phyloP scores from a whole-genome alignment of 1,139 yeast species.

The Waltiozyma sp. region DNA sequence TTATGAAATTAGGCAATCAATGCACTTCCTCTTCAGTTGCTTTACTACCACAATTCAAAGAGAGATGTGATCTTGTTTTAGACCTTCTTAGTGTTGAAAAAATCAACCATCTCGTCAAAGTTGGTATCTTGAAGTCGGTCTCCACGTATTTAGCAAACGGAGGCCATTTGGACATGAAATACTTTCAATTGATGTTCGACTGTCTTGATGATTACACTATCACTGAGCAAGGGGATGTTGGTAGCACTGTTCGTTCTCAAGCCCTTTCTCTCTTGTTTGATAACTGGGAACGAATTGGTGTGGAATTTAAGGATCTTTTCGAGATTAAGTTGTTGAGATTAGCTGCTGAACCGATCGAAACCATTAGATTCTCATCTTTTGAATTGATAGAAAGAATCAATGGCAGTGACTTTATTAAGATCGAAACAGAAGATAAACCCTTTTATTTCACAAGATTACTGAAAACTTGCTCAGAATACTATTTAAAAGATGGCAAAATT shows the following conservation, averaged over 20 bases:
- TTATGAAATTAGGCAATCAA: conserved; percentile 12
- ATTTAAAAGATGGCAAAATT: conserved; percentile 10
- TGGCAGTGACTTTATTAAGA: conserved; percentile 1
- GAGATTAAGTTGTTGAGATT: conserved; percentile 38
- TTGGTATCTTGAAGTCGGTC: conserved; percentile 10
- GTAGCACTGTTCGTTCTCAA: conserved; percentile 54
- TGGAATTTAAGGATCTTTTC: conserved; percentile 14
- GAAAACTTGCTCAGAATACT: conserved; percentile 10
- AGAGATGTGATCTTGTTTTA: conserved; percentile 7
- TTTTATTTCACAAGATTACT: conserved; percentile 1
- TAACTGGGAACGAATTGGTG: conserved; percentile 25
- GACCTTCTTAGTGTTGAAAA: conserved; percentile 7
- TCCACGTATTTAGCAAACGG: conserved; percentile 5
- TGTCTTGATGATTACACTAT: conserved; percentile 54
- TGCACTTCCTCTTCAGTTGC: conserved; percentile 13
- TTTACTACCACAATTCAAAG: conserved; percentile 5
- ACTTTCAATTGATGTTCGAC: background rate
- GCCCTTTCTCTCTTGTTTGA: conserved; percentile 22
- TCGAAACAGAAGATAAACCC: conserved; percentile 5
- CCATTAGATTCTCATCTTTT: conserved; percentile 24
- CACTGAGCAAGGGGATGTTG: conserved; percentile 70
- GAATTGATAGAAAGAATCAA: conserved; percentile 14
- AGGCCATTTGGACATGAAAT: background rate
- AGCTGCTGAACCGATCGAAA: conserved; percentile 39
- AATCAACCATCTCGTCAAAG: conserved; percentile 11